Base-by-base conservation (phyloP, 306 rosid species). In the Vicia faba region DNA sequence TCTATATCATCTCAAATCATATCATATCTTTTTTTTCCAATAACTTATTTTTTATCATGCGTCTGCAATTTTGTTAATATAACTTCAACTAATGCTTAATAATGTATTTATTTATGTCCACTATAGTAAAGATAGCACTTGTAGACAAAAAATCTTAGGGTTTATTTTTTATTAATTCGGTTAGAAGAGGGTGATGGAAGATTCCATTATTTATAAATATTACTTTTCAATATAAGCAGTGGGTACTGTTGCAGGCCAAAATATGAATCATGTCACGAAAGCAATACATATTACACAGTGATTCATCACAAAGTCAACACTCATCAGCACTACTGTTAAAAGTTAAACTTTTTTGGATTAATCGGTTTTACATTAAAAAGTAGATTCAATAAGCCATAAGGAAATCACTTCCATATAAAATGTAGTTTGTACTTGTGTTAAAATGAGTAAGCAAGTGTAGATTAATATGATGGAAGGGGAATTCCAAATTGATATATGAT, bases 11-110 rank as follows among this genome's bases (percentile, higher is more conserved):
- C 28, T 3, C 0, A 40, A 75, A 61, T 69, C 66, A 35, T 60
- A 26, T 60, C 57, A 8, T 49, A 60, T 61, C 70, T 60, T 3
- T 35, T 35, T n/a, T 40, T n/a, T 68, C 49, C 3, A 41, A 60
- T 28, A 50, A 11, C 15, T 5, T 63, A 0, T 60, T 68, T 62
- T 51, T 12, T 39, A 15, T 38, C 50, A 44, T 50, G 19, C 65
- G 11, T 51, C 43, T 61, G 46, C 60, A 69, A 68, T 41, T 59
- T 45, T 43, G 9, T 28, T 18, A 35, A 36, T 10, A 23, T 58
- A 67, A 18, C 39, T 31, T 39, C 14, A 45, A n/a, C 33, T 14
- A 44, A 33, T 33, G 8, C 14, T 64, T 23, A 28, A 15, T 20
- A 36, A 20, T 53, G 4, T 63, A 40, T 50, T 43, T 26, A 51